Base-by-base conservation (phyloP, 768 basidiomycete species). In the Cubamyces lactineus region DNA sequence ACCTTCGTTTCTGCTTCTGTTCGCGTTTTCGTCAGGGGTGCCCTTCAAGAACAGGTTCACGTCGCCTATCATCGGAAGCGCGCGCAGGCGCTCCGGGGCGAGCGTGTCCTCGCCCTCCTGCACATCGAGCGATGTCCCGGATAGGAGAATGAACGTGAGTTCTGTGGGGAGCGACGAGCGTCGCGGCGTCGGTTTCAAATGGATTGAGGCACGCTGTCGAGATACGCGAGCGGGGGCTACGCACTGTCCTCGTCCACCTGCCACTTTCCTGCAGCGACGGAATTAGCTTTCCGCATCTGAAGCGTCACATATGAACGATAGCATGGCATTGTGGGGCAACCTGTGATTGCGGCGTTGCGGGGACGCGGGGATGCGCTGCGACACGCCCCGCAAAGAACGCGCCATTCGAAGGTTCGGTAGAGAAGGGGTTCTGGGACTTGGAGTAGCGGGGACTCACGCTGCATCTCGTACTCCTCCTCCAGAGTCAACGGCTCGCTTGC, bases 31-130 rank as follows among this genome's bases (percentile, higher is more conserved):
- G 11, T 60, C 68, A 34, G 64, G 73, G 17, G 71, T 66, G 48
- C 86, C 86, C 48, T 89, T 88, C 45, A 96, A 75, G 73, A 97
- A 97, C 26, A 97, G 75, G 73, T 97, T 97, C 39, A 94, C 94
- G 71, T 98, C 96, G 34, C 96, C 96, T 19, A 96, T 77, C 94
- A 96, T 95, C 11, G 80, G 83, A 61, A 79, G 69, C 71, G 74
- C 26, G 41, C 67, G 78, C 74, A 67, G 61, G 65, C 59, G 78
- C 72, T 51, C 70, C 26, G 51, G 59, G 46, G 60, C 53, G 46
- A 62, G 16, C 58, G 53, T 39, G 51, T 57, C 53, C 16, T 45
- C 49, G 34, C 34, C 34, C 34, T 65, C 59, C 24, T 12, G 21
- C 47, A 45, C 39, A 15, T 30, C 34, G 54, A 57, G 26, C 43